Evolutionary conservation across 495 filamentous ascomycete genomes (phyloP).

Genomic region (Aspergillus nanangensis): DNA sequence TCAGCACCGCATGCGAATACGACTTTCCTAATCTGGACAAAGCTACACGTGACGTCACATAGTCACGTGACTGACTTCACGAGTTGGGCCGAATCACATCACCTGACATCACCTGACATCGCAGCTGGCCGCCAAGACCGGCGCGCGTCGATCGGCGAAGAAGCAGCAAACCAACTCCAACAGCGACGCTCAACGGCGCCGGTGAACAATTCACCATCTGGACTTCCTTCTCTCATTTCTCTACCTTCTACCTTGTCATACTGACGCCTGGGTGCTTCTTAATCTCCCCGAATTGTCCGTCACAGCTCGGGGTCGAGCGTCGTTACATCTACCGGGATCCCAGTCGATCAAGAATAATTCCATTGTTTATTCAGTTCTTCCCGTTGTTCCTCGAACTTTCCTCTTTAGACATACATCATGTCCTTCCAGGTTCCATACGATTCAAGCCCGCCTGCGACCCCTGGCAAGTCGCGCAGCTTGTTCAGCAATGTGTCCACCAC

Average conservation of each 20-base stretch:
- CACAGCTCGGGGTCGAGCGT: not conserved
- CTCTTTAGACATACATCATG: constrained; percentile 22
- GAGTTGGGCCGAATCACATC: not conserved
- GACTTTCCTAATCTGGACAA: constrained; percentile 1
- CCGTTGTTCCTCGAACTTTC: not conserved
- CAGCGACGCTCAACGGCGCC: not conserved
- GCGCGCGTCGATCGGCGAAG: constrained; percentile 6
- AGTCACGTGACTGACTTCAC: not conserved
- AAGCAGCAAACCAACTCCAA: too few species aligned
- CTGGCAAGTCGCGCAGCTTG: constrained; percentile 36
- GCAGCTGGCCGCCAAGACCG: constrained; percentile 3
- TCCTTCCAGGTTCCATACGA: constrained; percentile 35
- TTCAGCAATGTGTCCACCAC: constrained; percentile 65
- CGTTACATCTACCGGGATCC: not conserved
- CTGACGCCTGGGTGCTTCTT: too few species aligned
- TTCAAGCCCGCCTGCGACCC: constrained; percentile 36
- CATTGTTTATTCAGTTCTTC: constrained; percentile 6
- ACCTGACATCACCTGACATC: constrained; percentile 7
- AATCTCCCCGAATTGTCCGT: not conserved
- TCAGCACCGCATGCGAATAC: constrained; percentile 11
- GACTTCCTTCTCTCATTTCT: not conserved
- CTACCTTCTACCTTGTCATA: not conserved
- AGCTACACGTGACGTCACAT: not conserved
- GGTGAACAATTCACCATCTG: not conserved
- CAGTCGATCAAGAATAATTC: not conserved